Conservation (phyloP, 1,284 basidiomycete genomes). For the Earliella scabrosa region DNA sequence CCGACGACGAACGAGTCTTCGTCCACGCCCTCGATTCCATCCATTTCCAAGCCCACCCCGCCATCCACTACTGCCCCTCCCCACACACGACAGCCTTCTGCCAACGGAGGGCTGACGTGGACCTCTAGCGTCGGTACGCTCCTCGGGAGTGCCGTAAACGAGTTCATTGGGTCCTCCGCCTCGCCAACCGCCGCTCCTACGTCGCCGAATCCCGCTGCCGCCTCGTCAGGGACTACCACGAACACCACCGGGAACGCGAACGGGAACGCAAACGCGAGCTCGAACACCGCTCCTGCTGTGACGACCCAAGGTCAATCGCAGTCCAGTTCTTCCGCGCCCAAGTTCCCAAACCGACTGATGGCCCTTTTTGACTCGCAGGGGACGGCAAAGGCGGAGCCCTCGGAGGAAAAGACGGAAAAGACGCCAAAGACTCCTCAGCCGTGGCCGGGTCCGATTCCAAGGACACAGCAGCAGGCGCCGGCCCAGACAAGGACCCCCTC, state of each 20-base stretch:
- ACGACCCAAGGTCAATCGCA: constrained; percentile 29
- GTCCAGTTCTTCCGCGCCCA: constrained; percentile 22
- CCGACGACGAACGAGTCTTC: constrained; percentile 10
- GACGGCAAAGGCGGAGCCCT: constrained; percentile 19
- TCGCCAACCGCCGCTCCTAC: constrained; percentile 14
- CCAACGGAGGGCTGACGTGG: constrained; percentile 9
- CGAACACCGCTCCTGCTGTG: constrained; percentile 6
- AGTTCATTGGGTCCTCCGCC: constrained; percentile 21
- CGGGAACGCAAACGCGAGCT: too few species aligned
- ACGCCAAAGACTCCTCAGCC: constrained; percentile 14
- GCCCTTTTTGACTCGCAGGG: constrained; percentile 30
- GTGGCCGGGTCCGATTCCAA: constrained; percentile 19
- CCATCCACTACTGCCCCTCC: constrained; percentile 1
- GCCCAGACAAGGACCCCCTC: constrained; percentile 14
- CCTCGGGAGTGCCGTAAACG: constrained; percentile 18
- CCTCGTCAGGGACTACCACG: constrained; percentile 4
- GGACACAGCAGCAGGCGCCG: constrained; percentile 16
- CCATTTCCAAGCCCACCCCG: constrained; percentile 12
- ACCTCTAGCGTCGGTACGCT: constrained; percentile 18
- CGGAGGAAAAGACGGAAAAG: constrained; percentile 16
- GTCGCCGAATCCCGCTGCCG: constrained; percentile 5
- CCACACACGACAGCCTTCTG: background rate
- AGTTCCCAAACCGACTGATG: constrained; percentile 27
- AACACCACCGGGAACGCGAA: too few species aligned
- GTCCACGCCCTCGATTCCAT: constrained; percentile 8